phyloP scores from a whole-genome alignment of 495 filamentous ascomycete genomes.

The Lepidopterella palustris region DNA sequence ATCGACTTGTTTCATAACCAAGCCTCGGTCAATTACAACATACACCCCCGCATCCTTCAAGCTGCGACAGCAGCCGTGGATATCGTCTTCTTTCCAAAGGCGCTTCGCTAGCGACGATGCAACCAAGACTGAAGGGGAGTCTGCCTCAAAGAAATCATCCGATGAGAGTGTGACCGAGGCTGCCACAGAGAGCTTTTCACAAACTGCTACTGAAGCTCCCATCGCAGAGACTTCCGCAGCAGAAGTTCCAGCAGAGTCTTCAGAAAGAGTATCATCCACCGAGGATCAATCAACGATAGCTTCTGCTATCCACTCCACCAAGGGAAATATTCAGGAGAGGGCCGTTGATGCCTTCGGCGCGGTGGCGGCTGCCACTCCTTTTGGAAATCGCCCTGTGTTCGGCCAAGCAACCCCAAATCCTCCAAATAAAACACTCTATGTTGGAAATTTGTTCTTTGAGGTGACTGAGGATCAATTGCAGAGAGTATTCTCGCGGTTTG shows the following conservation, averaged over 20 bases:
- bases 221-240: not conserved
- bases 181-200: slow-evolving; percentile 11
- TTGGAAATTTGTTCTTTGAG: slow-evolving; percentile 86
- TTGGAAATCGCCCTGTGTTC: not conserved
- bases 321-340: not conserved
- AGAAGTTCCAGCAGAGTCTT: too few relatives aligned
- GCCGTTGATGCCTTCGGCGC: slow-evolving; percentile 10
- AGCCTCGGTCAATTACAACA: slow-evolving; percentile 40
- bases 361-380: slow-evolving; percentile 7
- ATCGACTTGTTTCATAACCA: slow-evolving; percentile 37
- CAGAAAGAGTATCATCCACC: too few relatives aligned
- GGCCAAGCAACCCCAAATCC: not conserved
- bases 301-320: slow-evolving; percentile 16
- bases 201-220: not conserved
- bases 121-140: slow-evolving; percentile 29
- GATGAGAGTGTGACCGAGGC: slow-evolving; percentile 18
- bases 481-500: slow-evolving; percentile 34
- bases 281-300: slow-evolving; percentile 2
- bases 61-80: slow-evolving; percentile 23
- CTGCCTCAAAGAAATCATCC: too few relatives aligned
- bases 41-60: slow-evolving; percentile 30
- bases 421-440: slow-evolving; percentile 49
- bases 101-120: slow-evolving; percentile 43
- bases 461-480: slow-evolving; percentile 40
- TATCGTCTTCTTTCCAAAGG: slow-evolving; percentile 34